Percentiles rank a stretch among this genome's conserved stretches.
Evolutionary conservation across 768 basidiomycete genomes (phyloP).

Genomic region (Leucogyrophana mollusca): DNA sequence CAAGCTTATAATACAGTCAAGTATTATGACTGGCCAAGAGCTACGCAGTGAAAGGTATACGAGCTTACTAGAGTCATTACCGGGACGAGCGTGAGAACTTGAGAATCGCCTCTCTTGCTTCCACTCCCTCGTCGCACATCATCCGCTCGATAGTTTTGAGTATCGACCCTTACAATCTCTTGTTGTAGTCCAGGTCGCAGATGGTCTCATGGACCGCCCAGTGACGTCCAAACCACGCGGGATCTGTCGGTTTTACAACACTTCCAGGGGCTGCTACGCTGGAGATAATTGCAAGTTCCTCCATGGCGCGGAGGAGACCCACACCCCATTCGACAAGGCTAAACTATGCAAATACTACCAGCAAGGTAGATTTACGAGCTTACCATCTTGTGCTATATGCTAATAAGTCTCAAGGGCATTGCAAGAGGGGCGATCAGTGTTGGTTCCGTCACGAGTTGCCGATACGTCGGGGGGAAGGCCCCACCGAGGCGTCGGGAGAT

Average conservation of each 20-base stretch:
- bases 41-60: no score
- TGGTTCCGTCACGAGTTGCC: constrained; percentile 67
- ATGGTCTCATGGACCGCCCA: constrained; percentile 48
- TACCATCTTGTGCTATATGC: neutral
- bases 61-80: no score
- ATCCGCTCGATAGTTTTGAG: neutral
- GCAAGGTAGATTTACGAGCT: constrained; percentile 39
- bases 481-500: constrained; percentile 34
- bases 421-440: constrained; percentile 65
- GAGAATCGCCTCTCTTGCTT: constrained; percentile 9
- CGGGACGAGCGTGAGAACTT: no score
- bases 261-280: constrained; percentile 66
- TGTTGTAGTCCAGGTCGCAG: constrained; percentile 4
- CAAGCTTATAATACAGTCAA: no score
- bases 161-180: neutral
- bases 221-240: constrained; percentile 71
- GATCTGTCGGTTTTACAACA: constrained; percentile 64
- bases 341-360: constrained; percentile 70
- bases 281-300: constrained; percentile 75
- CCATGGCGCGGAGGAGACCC: constrained; percentile 49
- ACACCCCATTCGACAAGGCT: constrained; percentile 69
- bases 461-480: constrained; percentile 18
- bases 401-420: constrained; percentile 51
- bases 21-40: no score
- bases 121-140: neutral